These are phyloP conservation scores for Papiliotrema nemorosa DNA, from an alignment of 1,284 basidiomycete genomes.

Conservation along the genomic window DNA sequence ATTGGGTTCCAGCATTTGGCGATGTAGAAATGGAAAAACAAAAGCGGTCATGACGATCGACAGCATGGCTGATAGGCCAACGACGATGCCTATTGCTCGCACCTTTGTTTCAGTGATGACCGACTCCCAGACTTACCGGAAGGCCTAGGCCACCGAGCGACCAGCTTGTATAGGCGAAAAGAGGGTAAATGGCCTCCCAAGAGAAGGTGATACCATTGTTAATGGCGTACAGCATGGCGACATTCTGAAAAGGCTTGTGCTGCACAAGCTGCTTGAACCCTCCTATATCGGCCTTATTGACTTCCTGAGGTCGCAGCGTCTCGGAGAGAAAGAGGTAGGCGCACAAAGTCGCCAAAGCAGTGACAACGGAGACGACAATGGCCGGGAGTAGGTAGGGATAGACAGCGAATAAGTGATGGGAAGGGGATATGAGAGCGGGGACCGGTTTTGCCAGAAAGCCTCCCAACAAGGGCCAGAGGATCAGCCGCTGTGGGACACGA, in stretches of 20 bases:
- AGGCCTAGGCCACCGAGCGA: slow-evolving; percentile 35
- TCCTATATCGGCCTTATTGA: slow-evolving; percentile 7
- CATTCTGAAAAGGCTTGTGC: slow-evolving; percentile 28
- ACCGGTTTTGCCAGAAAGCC: slow-evolving; percentile 37
- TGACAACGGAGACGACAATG: slow-evolving; percentile 21
- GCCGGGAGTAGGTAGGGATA: slow-evolving; percentile 43
- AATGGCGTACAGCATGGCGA: slow-evolving; percentile 33
- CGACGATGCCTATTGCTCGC: slow-evolving; percentile 30
- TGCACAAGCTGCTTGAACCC: slow-evolving; percentile 20
- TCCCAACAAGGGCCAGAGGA: slow-evolving; percentile 32
- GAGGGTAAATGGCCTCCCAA: slow-evolving; percentile 39
- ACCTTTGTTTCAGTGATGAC: slow-evolving; percentile 16
- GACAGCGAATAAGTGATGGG: slow-evolving; percentile 20
- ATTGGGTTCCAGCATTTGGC: slow-evolving; percentile 17
- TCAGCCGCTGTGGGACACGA: no score
- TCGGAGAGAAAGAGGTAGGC: slow-evolving; percentile 33
- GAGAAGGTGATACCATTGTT: slow-evolving; percentile 31
- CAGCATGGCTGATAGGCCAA: slow-evolving; percentile 29
- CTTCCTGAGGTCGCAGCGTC: slow-evolving; percentile 14
- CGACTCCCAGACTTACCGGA: slow-evolving; percentile 15
- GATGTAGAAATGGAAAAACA: slow-evolving; percentile 33
- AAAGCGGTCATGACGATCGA: slow-evolving; percentile 39
- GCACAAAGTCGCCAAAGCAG: slow-evolving; percentile 16
- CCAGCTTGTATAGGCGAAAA: slow-evolving; percentile 36
- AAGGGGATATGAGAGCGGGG: slow-evolving; percentile 24